Base-by-base conservation (phyloP, 1,284 basidiomycete species). In the Xerocomus nothofagi region DNA sequence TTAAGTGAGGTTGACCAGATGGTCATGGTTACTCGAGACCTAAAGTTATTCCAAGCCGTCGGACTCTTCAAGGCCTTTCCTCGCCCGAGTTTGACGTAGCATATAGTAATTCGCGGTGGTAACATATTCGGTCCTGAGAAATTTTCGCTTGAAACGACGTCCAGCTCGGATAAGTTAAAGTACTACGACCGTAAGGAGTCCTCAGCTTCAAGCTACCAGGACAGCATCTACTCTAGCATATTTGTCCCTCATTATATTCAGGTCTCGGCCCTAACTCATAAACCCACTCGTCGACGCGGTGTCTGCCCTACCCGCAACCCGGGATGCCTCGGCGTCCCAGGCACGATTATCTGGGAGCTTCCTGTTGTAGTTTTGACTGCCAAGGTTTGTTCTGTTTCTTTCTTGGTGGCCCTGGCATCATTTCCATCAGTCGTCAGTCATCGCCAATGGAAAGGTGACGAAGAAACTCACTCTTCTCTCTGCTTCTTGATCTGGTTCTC, bases 401-500 rank as follows among this genome's bases (percentile, higher is more conserved):
- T 78, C 71, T 79, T 81, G 27, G 83, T 82, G 45, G 71, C 69
- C 67, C 88, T 91, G 53, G 18, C 51, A 45, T 47, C 51, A 45
- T 47, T 49, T 24, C 32, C 44, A 45, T 52, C 20, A 54, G 24
- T 44, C 3, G 18, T 59, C 20, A 44, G 31, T n/a, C 4, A 24
- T n/a, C 45, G 15, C 12, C 34, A 53, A 40, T 24, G 33, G 31
- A 18, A 27, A 31, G 12, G 24, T 32, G 4, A 38, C 26, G 24
- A 30, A 29, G 34, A 12, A 1, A 80, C 89, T 70, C 66, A 93
- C 91, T 84, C 84, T 73, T 92, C 91, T 47, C 93, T 80, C 62
- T 94, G 86, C 51, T 78, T 79, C 12, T 91, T 91, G 77, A 96
- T 94, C 71, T 93, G 87, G 20, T 81, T 85, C 74, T 98, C 93